phyloP scores from a whole-genome alignment of 1,284 basidiomycete genomes.

The Termitomyces sp. region DNA sequence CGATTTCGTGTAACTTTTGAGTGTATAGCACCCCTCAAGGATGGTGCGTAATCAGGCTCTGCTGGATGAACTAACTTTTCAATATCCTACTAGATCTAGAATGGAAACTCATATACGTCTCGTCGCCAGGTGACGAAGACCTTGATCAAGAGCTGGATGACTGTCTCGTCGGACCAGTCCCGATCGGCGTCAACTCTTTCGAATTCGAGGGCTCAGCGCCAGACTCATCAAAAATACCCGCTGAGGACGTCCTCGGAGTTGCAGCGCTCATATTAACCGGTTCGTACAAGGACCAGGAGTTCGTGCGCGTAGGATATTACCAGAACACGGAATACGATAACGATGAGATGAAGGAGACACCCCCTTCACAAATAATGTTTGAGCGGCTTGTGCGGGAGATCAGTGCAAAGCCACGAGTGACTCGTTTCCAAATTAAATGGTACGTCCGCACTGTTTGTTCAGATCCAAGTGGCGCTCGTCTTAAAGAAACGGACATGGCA shows the following conservation, averaged over 20 bases:
- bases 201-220: slow-evolving; percentile 86
- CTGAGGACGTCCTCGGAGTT: slow-evolving; percentile 83
- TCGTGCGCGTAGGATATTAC: slow-evolving; percentile 98
- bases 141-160: slow-evolving; percentile 96
- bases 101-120: slow-evolving; percentile 97
- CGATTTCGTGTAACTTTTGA: slow-evolving; percentile 97
- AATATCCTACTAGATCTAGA: slow-evolving; percentile 72
- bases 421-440: slow-evolving; percentile 86
- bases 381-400: slow-evolving; percentile 84
- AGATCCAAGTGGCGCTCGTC: background rate
- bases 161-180: slow-evolving; percentile 94
- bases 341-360: slow-evolving; percentile 79
- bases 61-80: background rate
- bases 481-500: slow-evolving; percentile 22
- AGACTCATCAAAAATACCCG: slow-evolving; percentile 70
- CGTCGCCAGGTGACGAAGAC: slow-evolving; percentile 86
- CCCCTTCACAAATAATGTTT: slow-evolving; percentile 68
- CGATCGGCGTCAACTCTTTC: slow-evolving; percentile 92
- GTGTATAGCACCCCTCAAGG: slow-evolving; percentile 88
- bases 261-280: slow-evolving; percentile 91
- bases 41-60: slow-evolving; percentile 49
- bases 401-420: slow-evolving; percentile 91
- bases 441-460: slow-evolving; percentile 32
- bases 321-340: slow-evolving; percentile 99
- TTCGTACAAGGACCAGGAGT: slow-evolving; percentile 90